Evolutionary conservation across 495 filamentous ascomycete genomes (phyloP).

Genomic region (Penicillium taxi): DNA sequence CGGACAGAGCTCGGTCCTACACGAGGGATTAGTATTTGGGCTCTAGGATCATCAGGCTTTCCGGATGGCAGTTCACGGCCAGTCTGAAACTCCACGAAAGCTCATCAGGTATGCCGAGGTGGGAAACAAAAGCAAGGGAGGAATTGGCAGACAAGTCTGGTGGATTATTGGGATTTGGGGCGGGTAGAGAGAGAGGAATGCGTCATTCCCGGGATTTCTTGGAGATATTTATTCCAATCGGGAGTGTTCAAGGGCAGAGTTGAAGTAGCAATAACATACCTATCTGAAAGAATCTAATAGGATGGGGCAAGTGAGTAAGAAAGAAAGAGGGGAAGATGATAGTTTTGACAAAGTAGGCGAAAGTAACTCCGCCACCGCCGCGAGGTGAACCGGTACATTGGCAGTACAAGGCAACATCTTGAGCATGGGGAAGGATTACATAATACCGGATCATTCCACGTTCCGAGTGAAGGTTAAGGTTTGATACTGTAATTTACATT

Average conservation of each 20-base stretch:
- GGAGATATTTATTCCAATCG: conserved; percentile 15
- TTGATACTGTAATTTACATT: too few relatives aligned
- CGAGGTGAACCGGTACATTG: conserved; percentile 8
- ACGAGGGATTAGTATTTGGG: conserved; percentile 15
- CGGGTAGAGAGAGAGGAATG: conserved; percentile 29
- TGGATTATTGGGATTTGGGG: conserved; percentile 11
- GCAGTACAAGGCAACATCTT: conserved; percentile 10
- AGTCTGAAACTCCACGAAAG: conserved; percentile 19
- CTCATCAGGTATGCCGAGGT: conserved; percentile 18
- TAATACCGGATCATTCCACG: conserved; percentile 10
- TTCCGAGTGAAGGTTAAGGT: too few relatives aligned
- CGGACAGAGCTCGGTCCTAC: conserved; percentile 16
- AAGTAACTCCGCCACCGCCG: conserved; percentile 26
- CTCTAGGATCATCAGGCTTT: conserved; percentile 3
- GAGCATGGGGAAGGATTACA: conserved; percentile 7
- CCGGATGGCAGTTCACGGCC: conserved; percentile 6
- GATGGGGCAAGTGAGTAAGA: too few relatives aligned
- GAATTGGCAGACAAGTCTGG: conserved; percentile 10
- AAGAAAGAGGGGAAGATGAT: conserved; percentile 3
- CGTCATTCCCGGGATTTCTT: conserved; percentile 31
- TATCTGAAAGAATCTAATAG: too few relatives aligned
- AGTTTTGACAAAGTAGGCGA: conserved; percentile 1
- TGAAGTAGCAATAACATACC: too few relatives aligned
- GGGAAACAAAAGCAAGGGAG: conserved; percentile 12
- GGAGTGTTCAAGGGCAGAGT: too few relatives aligned